Evolutionary conservation across 1,139 yeast species (phyloP).

Genomic region (Taphrina sp.): DNA sequence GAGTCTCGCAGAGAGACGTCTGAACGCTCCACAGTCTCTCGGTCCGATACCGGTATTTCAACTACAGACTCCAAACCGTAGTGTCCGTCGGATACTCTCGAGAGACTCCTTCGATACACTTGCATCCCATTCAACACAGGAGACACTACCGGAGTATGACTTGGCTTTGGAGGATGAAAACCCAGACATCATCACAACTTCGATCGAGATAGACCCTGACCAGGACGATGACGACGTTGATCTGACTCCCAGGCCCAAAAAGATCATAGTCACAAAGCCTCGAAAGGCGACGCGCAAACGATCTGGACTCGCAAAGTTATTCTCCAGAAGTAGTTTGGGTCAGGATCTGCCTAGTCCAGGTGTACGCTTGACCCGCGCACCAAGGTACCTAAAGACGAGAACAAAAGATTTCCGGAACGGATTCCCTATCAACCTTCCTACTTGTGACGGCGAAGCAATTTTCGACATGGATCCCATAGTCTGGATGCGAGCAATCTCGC

Average conservation of each 20-base stretch:
- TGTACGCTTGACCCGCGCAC: constrained; percentile 9
- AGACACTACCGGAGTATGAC: constrained; percentile 14
- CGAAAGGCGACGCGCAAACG: background rate
- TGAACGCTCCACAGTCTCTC: constrained; percentile 8
- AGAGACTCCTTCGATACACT: background rate
- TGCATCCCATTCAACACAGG: background rate
- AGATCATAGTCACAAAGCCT: background rate
- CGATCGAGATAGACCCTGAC: constrained; percentile 23
- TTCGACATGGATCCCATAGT: constrained; percentile 3
- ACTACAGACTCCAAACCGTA: constrained; percentile 6
- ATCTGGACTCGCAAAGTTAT: constrained; percentile 11
- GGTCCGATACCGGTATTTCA: constrained; percentile 7
- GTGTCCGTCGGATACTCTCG: background rate
- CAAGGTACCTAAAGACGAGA: background rate
- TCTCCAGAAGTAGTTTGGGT: background rate
- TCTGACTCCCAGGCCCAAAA: constrained; percentile 3
- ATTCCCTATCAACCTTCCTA: constrained; percentile 3
- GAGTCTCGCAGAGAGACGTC: constrained; percentile 14
- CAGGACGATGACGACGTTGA: constrained; percentile 5
- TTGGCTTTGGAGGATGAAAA: constrained; percentile 6
- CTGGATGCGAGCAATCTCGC: constrained; percentile 3
- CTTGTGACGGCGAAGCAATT: background rate
- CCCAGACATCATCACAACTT: constrained; percentile 31
- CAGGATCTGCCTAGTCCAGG: constrained; percentile 1
- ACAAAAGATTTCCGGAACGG: constrained; percentile 9